Base-by-base conservation (phyloP, 306 rosid genomes). In the Lupinus albus region DNA sequence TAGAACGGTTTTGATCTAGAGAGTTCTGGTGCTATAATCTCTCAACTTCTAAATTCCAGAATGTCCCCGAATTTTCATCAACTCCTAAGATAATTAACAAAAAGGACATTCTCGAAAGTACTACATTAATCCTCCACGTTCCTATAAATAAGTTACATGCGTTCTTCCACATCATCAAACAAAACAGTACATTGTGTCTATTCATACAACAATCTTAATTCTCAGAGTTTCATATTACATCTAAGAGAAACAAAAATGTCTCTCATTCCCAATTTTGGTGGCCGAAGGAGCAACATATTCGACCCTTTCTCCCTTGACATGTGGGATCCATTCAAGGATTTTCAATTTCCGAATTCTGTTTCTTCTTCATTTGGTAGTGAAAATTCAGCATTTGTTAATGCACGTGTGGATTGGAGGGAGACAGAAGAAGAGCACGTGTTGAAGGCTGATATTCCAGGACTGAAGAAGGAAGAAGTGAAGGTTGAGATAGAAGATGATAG, bases 401-500 rank as follows among this genome's bases (percentile, higher is more conserved):
- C 80, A 0, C 12, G 61, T 0, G 51, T 81, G 3, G 85, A 81
- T 14, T 81, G 80, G 82, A 81, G 59, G 50, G 85, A 81, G 13
- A 81, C 82, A 0, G 77, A 80, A 5, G 82, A 77, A 15, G 85
- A 80, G 3, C 82, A 73, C 1, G 85, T 81, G 64, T 69, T 78
- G 54, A 64, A 64, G 59, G 85, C 80, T 8, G 80, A 81, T 60
- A 33, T 81, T 7, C 85, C 82, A 0, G 82, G 82, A 0, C 28
- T 81, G n/a, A 77, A 57, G 25, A 20, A 20, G 25, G 25, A 20
- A 2, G 25, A 20, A 20, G 25, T 20, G 25, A 20, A 20, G 25
- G 25, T 20, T 20, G 25, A 20, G 25, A 20, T 20, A 1, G 25
- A 20, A 20, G 25, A 20, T 20, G 25, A 20, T 2, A 20, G 1